A percentile compares a stretch with the other conserved stretches of the same genome.
These are phyloP conservation scores for Purshia tridentata DNA, from an alignment of 306 rosid genomes.

Conservation along the genomic window DNA sequence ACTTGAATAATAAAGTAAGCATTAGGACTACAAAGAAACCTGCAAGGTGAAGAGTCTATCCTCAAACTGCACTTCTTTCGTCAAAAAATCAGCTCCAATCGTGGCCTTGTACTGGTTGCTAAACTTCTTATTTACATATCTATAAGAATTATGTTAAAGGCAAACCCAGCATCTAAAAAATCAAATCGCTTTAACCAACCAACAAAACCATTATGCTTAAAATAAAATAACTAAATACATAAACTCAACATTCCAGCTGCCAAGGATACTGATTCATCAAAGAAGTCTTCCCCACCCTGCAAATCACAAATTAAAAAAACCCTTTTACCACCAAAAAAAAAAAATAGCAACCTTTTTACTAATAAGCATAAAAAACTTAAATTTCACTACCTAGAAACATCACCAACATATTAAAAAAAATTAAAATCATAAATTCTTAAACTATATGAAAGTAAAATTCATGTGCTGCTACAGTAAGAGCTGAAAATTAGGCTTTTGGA, in stretches of 20 bases:
- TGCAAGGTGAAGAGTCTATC: conserved; percentile 98
- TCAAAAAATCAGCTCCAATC: conserved; percentile 94
- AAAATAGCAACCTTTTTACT: background rate
- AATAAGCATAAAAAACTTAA: background rate
- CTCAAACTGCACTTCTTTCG: conserved; percentile 96
- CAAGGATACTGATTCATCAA: conserved; percentile 99
- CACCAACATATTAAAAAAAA: too few species aligned
- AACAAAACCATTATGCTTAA: background rate
- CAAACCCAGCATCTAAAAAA: conserved; percentile 16
- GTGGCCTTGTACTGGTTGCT: conserved; percentile 99
- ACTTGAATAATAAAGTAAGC: background rate
- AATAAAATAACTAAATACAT: background rate
- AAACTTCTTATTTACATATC: conserved; percentile 96
- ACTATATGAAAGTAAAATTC: background rate
- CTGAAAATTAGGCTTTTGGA: conserved; percentile 8
- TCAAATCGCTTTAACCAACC: background rate
- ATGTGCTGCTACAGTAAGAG: background rate
- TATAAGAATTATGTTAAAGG: conserved; percentile 44
- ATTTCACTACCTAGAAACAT: background rate
- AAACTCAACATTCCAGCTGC: conserved; percentile 9
- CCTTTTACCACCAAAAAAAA: background rate
- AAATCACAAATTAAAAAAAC: conserved; percentile 25
- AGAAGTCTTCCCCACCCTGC: conserved; percentile 99
- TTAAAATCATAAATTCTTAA: background rate
- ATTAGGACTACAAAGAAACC: conserved; percentile 41